Evolutionary conservation across 2,329 filamentous ascomycete species (phyloP).

Genomic region (Aureobasidium musti): DNA sequence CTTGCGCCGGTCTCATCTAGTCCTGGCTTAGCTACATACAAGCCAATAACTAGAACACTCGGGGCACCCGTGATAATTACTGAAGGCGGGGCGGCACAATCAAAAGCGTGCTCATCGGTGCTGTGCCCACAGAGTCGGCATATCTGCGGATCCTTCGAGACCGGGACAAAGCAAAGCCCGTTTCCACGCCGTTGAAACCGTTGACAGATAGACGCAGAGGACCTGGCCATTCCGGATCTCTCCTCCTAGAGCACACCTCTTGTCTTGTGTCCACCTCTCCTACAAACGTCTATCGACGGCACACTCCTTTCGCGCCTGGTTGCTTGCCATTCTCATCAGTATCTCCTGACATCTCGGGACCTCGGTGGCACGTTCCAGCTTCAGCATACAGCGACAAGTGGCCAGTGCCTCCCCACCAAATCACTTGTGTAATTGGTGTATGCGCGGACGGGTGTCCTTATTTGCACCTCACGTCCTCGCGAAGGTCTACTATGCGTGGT

Average conservation of each 20-base stretch:
- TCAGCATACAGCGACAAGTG: constrained; percentile 15
- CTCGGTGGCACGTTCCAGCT: constrained; percentile 4
- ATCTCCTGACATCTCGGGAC: constrained; percentile 14
- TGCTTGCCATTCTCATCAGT: not conserved
- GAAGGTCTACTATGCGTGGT: constrained; percentile 21
- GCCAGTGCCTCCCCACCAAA: constrained; percentile 27
- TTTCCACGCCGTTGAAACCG: constrained; percentile 20
- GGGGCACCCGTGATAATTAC: constrained; percentile 11
- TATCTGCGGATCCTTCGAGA: constrained; percentile 20
- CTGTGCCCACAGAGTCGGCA: constrained; percentile 5
- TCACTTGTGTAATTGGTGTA: constrained; percentile 28
- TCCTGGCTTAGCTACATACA: not conserved
- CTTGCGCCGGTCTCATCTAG: constrained; percentile 23
- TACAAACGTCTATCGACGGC: constrained; percentile 14
- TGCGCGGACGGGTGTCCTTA: constrained; percentile 19
- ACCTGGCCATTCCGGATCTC: not conserved
- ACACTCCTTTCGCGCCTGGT: constrained; percentile 17
- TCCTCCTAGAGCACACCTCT: constrained; percentile 9
- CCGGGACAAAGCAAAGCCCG: constrained; percentile 16
- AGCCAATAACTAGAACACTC: not conserved
- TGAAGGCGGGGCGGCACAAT: constrained; percentile 23
- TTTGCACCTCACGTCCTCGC: constrained; percentile 23
- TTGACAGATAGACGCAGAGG: constrained; percentile 12
- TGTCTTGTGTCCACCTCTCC: constrained; percentile 3
- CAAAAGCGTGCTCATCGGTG: constrained; percentile 1